These are phyloP conservation scores for Pseudogymnoascus sp. DNA, from an alignment of 2,329 filamentous ascomycete genomes.

Conservation along the genomic window DNA sequence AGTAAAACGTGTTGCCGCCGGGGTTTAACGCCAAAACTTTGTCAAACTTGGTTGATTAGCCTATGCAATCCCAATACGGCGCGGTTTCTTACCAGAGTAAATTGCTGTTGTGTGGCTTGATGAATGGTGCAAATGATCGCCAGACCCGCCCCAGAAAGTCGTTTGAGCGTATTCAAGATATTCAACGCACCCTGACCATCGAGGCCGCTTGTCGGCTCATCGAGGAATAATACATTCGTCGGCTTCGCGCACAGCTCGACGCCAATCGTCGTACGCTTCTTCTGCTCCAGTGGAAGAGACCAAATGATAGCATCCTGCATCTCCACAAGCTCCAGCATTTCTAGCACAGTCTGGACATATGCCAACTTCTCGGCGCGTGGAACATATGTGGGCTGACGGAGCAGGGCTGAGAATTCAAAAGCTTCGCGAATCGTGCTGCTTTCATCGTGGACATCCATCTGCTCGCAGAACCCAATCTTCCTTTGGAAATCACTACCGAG, in stretches of 20 bases:
- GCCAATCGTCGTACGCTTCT: slow-evolving; percentile 55
- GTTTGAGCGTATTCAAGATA: slow-evolving; percentile 52
- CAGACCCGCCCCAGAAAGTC: slow-evolving; percentile 47
- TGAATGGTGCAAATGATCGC: slow-evolving; percentile 48
- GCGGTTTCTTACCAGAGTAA: neutral
- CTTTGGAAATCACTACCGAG: slow-evolving; percentile 79
- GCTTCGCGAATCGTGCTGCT: slow-evolving; percentile 84
- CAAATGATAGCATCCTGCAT: slow-evolving; percentile 58
- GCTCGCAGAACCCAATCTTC: slow-evolving; percentile 67
- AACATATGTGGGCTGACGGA: slow-evolving; percentile 71
- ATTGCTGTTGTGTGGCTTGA: slow-evolving; percentile 40
- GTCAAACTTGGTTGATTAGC: slow-evolving; percentile 40
- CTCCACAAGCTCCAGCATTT: slow-evolving; percentile 57
- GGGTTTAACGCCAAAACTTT: slow-evolving; percentile 54
- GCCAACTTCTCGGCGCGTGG: slow-evolving; percentile 69
- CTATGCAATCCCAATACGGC: neutral
- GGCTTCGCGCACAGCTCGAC: slow-evolving; percentile 50
- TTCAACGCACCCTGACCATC: slow-evolving; percentile 57
- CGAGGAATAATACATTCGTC: slow-evolving; percentile 51
- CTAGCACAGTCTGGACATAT: slow-evolving; percentile 70
- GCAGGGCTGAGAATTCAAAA: slow-evolving; percentile 76
- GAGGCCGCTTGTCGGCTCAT: slow-evolving; percentile 53
- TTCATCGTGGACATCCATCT: slow-evolving; percentile 80
- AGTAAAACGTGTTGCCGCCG: slow-evolving; percentile 61
- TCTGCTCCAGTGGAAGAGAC: slow-evolving; percentile 53